Conservation (phyloP, 768 basidiomycete genomes). For the Flagelloscypha sp. region DNA sequence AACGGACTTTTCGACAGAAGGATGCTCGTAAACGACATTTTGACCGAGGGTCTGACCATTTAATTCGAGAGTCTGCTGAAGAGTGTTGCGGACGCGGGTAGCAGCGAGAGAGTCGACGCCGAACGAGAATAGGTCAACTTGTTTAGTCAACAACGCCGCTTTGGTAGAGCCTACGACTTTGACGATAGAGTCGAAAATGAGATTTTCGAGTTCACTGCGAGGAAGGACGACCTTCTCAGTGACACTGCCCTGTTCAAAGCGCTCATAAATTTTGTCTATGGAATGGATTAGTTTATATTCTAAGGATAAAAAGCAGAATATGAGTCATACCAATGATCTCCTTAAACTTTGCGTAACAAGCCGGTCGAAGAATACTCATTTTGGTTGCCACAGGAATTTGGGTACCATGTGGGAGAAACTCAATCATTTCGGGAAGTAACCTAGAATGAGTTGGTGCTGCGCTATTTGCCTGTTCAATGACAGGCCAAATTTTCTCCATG, state of each 20-base stretch:
- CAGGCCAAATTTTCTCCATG: conserved; percentile 32
- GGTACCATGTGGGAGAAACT: conserved; percentile 38
- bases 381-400: conserved; percentile 46
- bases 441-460: conserved; percentile 46
- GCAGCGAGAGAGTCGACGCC: conserved; percentile 50
- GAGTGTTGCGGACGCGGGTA: conserved; percentile 39
- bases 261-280: conserved; percentile 24
- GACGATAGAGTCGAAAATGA: conserved; percentile 25
- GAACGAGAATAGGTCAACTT: conserved; percentile 36
- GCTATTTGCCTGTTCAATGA: conserved; percentile 41
- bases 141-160: conserved; percentile 18
- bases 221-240: conserved; percentile 18
- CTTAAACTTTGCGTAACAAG: conserved; percentile 44
- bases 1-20: conserved; percentile 30
- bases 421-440: conserved; percentile 41
- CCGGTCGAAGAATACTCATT: conserved; percentile 39
- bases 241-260: conserved; percentile 33
- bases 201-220: conserved; percentile 20
- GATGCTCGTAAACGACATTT: conserved; percentile 45
- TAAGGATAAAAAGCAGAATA: not conserved
- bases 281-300: not conserved
- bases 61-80: conserved; percentile 32
- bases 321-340: conserved; percentile 28
- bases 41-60: conserved; percentile 22
- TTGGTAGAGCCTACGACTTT: conserved; percentile 26